Base-by-base conservation (phyloP, 2,329 filamentous ascomycete species). In the Tetracladium maxilliforme region DNA sequence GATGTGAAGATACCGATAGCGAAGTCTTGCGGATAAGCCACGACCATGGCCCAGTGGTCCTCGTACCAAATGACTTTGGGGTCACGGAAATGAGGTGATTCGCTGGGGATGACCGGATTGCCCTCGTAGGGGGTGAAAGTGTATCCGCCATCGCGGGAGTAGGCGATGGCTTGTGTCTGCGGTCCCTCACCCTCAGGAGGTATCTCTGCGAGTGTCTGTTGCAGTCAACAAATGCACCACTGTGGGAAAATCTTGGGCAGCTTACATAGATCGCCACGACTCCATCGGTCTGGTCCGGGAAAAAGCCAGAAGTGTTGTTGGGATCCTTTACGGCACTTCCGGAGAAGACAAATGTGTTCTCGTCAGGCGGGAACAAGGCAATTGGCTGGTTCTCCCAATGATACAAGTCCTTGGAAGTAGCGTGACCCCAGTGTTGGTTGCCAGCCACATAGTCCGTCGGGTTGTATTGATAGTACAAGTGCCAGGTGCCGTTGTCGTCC, bases 391-490 rank as follows among this genome's bases (percentile, higher is more conserved):
- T 74, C 2, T 51, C 52, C 72, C 71, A 79, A 30, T 64, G 61
- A 36, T 70, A 74, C 2, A 77, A 48, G 36, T 78, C 70, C 10
- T 47, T 38, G 16, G 61, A 69, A 2, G 70, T 75, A 3, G 70
- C 70, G 37, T 77, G 71, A 7, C 72, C 71, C 72, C 71, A 77
- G 36, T 75, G 69, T 37, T 74, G 62, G 31, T 71, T 68, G 2
- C 67, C 68, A 6, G 51, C 61, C 1, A 62, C 53, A 6, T 48
- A 44, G 3, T 40, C 56, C 0, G 52, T 52, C 2, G 63, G 61
- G 28, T 66, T 64, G 34, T 63, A 70, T 40, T 77, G 71, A 36
- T 77, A 78, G 45, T 77, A 77, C 3, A 74, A 35, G 39, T 77
- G 72, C 44, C 64, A 78, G 1, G 54, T 51, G 5, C 66, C 68